A percentile compares a stretch with the other conserved stretches of the same genome.
These are phyloP conservation scores for Aspergillus funiculosus DNA, from an alignment of 495 filamentous ascomycete species.

Conservation along the genomic window DNA sequence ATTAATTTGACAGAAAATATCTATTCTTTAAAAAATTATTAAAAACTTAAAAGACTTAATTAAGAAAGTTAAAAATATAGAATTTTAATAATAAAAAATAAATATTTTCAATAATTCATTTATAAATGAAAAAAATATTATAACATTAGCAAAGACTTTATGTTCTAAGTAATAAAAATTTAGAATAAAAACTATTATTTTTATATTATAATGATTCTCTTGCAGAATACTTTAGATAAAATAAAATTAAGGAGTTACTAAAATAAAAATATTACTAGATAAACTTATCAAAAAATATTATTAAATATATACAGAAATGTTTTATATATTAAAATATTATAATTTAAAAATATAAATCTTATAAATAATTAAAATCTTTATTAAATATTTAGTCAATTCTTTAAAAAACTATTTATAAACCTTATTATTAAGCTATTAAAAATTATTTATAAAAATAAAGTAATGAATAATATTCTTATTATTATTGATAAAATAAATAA, in stretches of 20 bases:
- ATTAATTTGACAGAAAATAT: too few species aligned
- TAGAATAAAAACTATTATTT: too few species aligned
- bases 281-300: neutral
- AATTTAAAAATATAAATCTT: neutral
- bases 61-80: too few species aligned
- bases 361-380: neutral
- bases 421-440: neutral
- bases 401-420: neutral
- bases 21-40: too few species aligned
- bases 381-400: neutral
- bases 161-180: too few species aligned
- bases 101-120: too few species aligned
- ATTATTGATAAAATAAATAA: slow-evolving; percentile 1
- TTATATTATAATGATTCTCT: neutral
- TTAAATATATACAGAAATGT: neutral
- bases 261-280: neutral
- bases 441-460: neutral
- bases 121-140: too few species aligned
- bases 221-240: too few species aligned
- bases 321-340: neutral
- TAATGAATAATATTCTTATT: neutral
- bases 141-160: too few species aligned
- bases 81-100: too few species aligned
- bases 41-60: too few species aligned
- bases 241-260: neutral